Evolutionary conservation across 148 eudicot species (phyloP), one percentile per base, ranked within the genome.

Genomic region (Vaccinium vitisidaea): DNA sequence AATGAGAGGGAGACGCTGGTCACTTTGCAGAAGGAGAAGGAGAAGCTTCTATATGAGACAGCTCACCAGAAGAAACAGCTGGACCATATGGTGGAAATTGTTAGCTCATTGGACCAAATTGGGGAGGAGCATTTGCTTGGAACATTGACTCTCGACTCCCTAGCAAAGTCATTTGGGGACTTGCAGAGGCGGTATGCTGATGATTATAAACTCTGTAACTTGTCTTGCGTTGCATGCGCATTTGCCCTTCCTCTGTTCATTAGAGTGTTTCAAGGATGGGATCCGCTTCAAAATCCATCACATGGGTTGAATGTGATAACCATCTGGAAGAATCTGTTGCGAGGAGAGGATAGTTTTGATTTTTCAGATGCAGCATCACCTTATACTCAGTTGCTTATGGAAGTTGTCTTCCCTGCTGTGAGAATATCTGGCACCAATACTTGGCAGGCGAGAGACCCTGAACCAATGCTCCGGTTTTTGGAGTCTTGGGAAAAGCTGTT

Each of bases 391-490:
- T 85, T 96, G 83, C 86, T 94, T 70, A 91, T 89, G 92, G 98
- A 96, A 84, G 97, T 94, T 53, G 95, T 96, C 79, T 93, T 93
- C 82, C 99, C 99, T 74, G 98, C 95, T 50, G 93, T 96, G 21
- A 92, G 97, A 86, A 94, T 94, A 88, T 94, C 93, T 1, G 94
- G 95, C 53, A 94, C 92, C 73, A 93, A 93, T 84, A 91, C 94
- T 46, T 96, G 99, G 98, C 94, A 95, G 87, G 93, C 96, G 23
- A 91, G 95, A 83, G 98, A 96, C 77, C 95, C 99, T 4, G 99
- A 96, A 75, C 98, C 99, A 1, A 92, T 94, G 95, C 94, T 96
- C 75, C 83, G 87, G 53, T 93, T 92, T 83, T 84, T 94, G 30
- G 99, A 96, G 53, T 87, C 86, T 18, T 96, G 99, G 97, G 98